Base-by-base conservation (phyloP, 345 rosid genomes). In the Salix caprea region DNA sequence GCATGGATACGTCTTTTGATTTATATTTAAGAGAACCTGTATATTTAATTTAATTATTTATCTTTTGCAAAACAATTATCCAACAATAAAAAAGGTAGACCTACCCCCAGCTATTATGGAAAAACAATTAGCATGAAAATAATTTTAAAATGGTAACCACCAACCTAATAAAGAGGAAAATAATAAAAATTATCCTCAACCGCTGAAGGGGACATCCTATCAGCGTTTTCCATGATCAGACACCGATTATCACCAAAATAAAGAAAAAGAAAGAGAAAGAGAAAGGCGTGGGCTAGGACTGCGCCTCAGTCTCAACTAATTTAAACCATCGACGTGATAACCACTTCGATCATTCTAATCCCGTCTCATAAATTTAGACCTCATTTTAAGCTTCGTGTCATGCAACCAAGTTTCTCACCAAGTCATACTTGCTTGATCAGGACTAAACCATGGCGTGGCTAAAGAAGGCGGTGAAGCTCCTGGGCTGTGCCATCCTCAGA, bases 281-380 rank as follows among this genome's bases (percentile, higher is more conserved):
- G 1, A 30, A 30, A 69, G 66, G 54, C 58, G 40, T 42, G 69
- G 70, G 64, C 54, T 74, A 30, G 50, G 82, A 74, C 78, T 32
- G 36, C 37, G 84, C 56, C 81, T 5, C 77, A 21, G 9, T 54
- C 65, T 77, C 77, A 82, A 71, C 83, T 37, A 64, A 70, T 18
- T 79, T 74, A 78, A 74, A 78, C 87, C 13, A 82, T 79, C 82
- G 89, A 87, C 90, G 88, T 91, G 90, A 76, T 86, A 88, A 85
- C 89, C 87, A 86, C 91, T 84, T 79, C 74, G 69, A 64, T 21
- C 32, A 39, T 54, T 58, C 67, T 76, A 23, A 3, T 48, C 9
- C 67, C 8, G 11, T 28, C 37, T 5, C 73, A 34, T 76, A 69
- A 48, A 72, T 65, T 56, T 64, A 81, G 16, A 28, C 24, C 14